phyloP scores from a whole-genome alignment of 352 stramenopile species.

The Phytophthora parvispora region DNA sequence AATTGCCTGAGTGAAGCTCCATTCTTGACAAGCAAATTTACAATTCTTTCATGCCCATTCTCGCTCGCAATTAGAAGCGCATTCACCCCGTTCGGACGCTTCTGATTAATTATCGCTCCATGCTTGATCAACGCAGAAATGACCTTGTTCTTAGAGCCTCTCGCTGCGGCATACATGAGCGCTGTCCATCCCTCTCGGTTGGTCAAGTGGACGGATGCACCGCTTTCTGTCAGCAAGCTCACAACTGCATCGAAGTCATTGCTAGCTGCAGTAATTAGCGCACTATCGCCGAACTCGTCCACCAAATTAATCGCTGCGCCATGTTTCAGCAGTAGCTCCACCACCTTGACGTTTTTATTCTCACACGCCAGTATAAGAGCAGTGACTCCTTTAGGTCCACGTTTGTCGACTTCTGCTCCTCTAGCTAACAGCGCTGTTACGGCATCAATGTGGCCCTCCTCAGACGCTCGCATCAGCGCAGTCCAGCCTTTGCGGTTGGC shows the following conservation, averaged over 20 bases:
- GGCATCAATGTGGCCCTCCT: not conserved
- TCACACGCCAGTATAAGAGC: conserved; percentile 1
- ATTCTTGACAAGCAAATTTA: not conserved
- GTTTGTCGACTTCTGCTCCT: not conserved
- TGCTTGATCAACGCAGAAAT: not conserved
- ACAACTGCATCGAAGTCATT: conserved; percentile 5
- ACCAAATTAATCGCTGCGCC: conserved; percentile 2
- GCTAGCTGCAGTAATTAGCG: not conserved
- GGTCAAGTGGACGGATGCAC: not conserved
- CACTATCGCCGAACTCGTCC: conserved; percentile 1
- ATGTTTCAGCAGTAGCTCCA: not conserved
- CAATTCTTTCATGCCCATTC: not conserved
- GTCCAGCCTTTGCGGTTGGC: not conserved
- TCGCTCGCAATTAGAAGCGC: not conserved
- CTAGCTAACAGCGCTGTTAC: not conserved
- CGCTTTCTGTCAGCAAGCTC: not conserved
- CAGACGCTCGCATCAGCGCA: conserved; percentile 1
- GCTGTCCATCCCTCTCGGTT: conserved; percentile 3
- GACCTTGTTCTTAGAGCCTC: not conserved
- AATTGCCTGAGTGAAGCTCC: not conserved
- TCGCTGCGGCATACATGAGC: not conserved
- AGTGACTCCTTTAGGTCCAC: not conserved
- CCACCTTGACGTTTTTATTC: not conserved
- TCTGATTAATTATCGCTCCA: not conserved
- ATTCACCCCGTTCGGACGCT: not conserved